Conservation (phyloP, 345 rosid species). For the Raphanus sativus region DNA sequence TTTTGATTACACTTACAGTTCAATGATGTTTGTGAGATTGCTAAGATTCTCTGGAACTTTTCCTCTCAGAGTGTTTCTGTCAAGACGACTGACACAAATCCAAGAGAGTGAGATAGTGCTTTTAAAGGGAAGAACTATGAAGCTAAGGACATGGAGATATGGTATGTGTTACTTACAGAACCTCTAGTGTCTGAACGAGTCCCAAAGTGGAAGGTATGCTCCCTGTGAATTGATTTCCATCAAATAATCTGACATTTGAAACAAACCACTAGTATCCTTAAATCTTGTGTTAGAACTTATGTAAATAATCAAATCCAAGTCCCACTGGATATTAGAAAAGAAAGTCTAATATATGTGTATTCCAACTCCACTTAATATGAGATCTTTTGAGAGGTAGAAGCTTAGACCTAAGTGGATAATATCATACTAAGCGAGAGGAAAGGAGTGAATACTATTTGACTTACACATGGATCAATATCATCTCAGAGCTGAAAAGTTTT, state of each 20-base stretch:
- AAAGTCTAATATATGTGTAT: no score
- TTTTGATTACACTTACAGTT: conserved; percentile 57
- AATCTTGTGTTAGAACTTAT: background rate
- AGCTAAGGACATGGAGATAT: background rate
- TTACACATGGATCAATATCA: conserved; percentile 90
- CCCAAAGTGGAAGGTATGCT: conserved; percentile 68
- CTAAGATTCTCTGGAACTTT: conserved; percentile 63
- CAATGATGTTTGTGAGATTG: conserved; percentile 69
- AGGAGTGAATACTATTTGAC: conserved; percentile 24
- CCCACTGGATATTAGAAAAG: no score
- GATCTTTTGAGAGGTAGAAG: no score
- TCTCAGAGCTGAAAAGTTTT: conserved; percentile 62
- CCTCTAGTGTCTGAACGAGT: conserved; percentile 81
- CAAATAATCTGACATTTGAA: conserved; percentile 57
- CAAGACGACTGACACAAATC: conserved; percentile 77
- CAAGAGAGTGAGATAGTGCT: conserved; percentile 18
- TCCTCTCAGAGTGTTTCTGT: conserved; percentile 72
- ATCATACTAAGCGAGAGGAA: no score
- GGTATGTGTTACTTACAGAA: conserved; percentile 71
- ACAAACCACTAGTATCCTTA: background rate
- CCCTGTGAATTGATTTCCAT: conserved; percentile 72
- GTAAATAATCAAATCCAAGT: background rate
- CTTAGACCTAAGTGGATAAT: no score
- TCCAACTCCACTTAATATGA: background rate
- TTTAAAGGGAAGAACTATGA: background rate